These are phyloP conservation scores for Bremia lactucae DNA, from an alignment of 352 stramenopile species.

Conservation along the genomic window DNA sequence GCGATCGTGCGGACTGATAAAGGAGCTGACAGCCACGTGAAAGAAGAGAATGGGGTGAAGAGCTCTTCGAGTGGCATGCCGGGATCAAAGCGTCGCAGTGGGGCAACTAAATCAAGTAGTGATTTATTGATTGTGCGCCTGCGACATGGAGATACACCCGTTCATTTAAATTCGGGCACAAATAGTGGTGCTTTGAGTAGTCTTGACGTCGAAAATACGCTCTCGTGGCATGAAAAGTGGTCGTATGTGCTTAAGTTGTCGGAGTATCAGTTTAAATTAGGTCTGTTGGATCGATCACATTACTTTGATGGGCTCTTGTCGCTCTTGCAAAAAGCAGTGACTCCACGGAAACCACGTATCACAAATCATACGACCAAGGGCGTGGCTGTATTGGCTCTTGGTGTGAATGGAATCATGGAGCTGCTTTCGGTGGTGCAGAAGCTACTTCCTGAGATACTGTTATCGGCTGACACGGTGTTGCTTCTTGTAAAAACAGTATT, in stretches of 20 bases:
- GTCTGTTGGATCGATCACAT: slow-evolving; percentile 54
- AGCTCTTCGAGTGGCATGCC: too few species aligned
- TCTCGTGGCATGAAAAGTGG: slow-evolving; percentile 64
- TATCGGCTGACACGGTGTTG: slow-evolving; percentile 37
- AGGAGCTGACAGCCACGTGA: slow-evolving; percentile 13
- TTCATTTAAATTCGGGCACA: too few species aligned
- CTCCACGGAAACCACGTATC: slow-evolving; percentile 30
- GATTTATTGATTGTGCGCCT: slow-evolving; percentile 10
- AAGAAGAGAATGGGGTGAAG: too few species aligned
- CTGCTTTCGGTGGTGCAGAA: slow-evolving; percentile 60
- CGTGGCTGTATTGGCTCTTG: slow-evolving; percentile 39
- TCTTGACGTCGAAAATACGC: slow-evolving; percentile 6
- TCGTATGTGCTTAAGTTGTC: slow-evolving; percentile 76
- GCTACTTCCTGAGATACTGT: slow-evolving; percentile 58
- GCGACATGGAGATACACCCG: slow-evolving; percentile 19
- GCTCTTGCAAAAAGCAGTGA: slow-evolving; percentile 65
- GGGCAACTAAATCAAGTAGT: too few species aligned
- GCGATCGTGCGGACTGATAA: slow-evolving; percentile 29
- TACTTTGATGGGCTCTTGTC: slow-evolving; percentile 76
- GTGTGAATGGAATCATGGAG: slow-evolving; percentile 70
- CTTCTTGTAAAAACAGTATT: slow-evolving; percentile 71
- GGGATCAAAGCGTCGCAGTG: slow-evolving; percentile 3
- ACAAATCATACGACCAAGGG: slow-evolving; percentile 19
- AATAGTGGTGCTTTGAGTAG: too few species aligned
- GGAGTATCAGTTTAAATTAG: slow-evolving; percentile 72